Percentiles rank a stretch among this genome's conserved stretches.
These are phyloP conservation scores for Annulohypoxylon truncatum DNA, from an alignment of 2,329 filamentous ascomycete species.

Conservation along the genomic window DNA sequence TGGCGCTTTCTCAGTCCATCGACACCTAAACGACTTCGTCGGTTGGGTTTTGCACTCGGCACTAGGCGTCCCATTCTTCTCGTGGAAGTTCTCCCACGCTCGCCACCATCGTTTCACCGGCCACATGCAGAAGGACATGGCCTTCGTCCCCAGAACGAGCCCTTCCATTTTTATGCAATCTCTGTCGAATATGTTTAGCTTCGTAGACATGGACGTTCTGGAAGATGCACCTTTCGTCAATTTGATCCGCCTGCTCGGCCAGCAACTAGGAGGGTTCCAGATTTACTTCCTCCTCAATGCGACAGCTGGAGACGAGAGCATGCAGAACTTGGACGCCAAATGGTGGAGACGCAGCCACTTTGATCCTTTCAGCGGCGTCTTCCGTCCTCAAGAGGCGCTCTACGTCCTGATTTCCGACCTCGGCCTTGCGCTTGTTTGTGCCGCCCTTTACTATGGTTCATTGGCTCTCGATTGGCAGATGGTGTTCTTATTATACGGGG, in stretches of 20 bases:
- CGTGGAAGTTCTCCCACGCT: slow-evolving; percentile 77
- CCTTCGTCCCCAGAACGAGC: slow-evolving; percentile 67
- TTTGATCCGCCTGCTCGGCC: slow-evolving; percentile 65
- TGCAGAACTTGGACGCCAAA: slow-evolving; percentile 56
- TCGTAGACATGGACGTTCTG: slow-evolving; percentile 63
- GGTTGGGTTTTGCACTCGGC: slow-evolving; percentile 75
- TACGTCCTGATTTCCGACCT: slow-evolving; percentile 70
- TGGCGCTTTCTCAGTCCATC: slow-evolving; percentile 71
- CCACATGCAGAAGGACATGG: slow-evolving; percentile 75
- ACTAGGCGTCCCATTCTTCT: slow-evolving; percentile 77
- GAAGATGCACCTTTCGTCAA: slow-evolving; percentile 72
- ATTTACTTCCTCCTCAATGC: slow-evolving; percentile 72
- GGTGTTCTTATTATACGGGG: slow-evolving; percentile 68
- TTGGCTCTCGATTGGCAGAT: slow-evolving; percentile 67
- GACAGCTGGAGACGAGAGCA: slow-evolving; percentile 60
- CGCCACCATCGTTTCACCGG: slow-evolving; percentile 77
- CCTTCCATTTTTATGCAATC: slow-evolving; percentile 48
- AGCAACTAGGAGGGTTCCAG: slow-evolving; percentile 75
- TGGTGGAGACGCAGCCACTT: slow-evolving; percentile 67
- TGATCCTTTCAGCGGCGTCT: slow-evolving; percentile 70
- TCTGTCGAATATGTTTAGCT: slow-evolving; percentile 50
- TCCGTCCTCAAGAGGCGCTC: slow-evolving; percentile 66
- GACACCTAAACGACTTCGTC: slow-evolving; percentile 67
- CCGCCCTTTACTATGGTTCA: slow-evolving; percentile 63
- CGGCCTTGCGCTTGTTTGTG: slow-evolving; percentile 64